Evolutionary conservation across 805 yeast species (phyloP).

Genomic region (Groenewaldozyma tartarivorans): DNA sequence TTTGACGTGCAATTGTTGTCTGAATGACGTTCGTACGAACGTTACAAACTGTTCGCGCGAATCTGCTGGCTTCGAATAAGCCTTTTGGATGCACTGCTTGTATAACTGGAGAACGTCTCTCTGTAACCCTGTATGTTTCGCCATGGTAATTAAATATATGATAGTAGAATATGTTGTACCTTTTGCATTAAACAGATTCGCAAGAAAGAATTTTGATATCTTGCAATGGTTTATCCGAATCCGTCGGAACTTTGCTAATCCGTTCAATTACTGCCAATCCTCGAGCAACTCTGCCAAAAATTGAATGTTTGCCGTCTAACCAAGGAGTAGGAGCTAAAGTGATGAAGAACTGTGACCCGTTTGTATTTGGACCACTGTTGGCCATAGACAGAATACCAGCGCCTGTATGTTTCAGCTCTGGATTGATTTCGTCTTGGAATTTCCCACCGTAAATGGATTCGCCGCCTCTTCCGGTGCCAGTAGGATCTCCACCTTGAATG

Average conservation of each 20-base stretch:
- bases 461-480: conserved; percentile 38
- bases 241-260: conserved; percentile 25
- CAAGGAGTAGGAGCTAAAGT: conserved; percentile 28
- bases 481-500: conserved; percentile 41
- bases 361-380: conserved; percentile 51
- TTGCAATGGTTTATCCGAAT: conserved; percentile 1
- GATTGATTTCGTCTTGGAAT: conserved; percentile 34
- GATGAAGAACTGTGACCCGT: conserved; percentile 53
- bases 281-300: conserved; percentile 39
- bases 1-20: conserved; percentile 43
- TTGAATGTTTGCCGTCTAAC: conserved; percentile 40
- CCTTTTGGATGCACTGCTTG: conserved; percentile 38
- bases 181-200: not conserved
- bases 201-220: not conserved
- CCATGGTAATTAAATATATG: not conserved
- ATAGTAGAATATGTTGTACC: not conserved
- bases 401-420: not conserved
- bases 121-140: not conserved
- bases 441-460: conserved; percentile 32
- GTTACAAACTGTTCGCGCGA: conserved; percentile 35
- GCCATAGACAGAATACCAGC: conserved; percentile 41
- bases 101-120: conserved; percentile 35
- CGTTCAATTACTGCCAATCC: conserved; percentile 27
- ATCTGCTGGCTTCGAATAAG: conserved; percentile 38
- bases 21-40: conserved; percentile 55